Evolutionary conservation across 83 land plant species (phyloP).

Genomic region (Picea abies): DNA sequence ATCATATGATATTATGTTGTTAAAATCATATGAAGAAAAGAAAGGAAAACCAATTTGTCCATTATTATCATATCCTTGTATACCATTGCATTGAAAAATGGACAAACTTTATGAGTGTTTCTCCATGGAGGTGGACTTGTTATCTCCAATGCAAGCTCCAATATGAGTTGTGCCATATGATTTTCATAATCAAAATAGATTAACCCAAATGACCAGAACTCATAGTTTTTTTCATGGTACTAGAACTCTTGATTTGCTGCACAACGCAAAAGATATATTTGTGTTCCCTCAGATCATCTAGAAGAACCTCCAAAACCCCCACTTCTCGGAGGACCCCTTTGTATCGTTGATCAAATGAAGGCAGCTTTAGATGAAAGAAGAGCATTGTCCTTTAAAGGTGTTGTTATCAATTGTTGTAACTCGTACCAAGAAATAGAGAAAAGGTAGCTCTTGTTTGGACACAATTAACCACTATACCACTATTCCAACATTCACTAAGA

Average conservation of each 20-base stretch:
- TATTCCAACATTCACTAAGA: constrained; percentile 87
- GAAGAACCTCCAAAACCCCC: constrained; percentile 86
- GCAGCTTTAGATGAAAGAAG: constrained; percentile 90
- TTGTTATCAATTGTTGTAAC: constrained; percentile 81
- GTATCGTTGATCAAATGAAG: constrained; percentile 96
- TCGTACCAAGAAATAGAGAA: constrained; percentile 71
- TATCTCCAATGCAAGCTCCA: constrained; percentile 86
- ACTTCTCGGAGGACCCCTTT: constrained; percentile 94
- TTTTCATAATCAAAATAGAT: constrained; percentile 78
- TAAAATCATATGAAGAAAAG: constrained; percentile 32
- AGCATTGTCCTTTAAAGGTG: constrained; percentile 66
- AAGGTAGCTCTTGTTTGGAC: constrained; percentile 96
- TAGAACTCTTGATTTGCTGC: constrained; percentile 22
- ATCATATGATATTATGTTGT: constrained; percentile 20
- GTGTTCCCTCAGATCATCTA: constrained; percentile 87
- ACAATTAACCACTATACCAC: constrained; percentile 78
- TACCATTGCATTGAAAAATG: neutral
- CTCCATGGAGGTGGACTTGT: constrained; percentile 68
- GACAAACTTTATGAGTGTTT: constrained; percentile 22
- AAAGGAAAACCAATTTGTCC: constrained; percentile 30
- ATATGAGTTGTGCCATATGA: constrained; percentile 68
- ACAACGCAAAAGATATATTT: constrained; percentile 55
- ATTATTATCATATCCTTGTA: neutral
- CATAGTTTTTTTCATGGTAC: constrained; percentile 36
- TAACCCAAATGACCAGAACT: constrained; percentile 59